phyloP scores from a whole-genome alignment of 1,284 basidiomycete species.

The Austroboletus rostrupii region DNA sequence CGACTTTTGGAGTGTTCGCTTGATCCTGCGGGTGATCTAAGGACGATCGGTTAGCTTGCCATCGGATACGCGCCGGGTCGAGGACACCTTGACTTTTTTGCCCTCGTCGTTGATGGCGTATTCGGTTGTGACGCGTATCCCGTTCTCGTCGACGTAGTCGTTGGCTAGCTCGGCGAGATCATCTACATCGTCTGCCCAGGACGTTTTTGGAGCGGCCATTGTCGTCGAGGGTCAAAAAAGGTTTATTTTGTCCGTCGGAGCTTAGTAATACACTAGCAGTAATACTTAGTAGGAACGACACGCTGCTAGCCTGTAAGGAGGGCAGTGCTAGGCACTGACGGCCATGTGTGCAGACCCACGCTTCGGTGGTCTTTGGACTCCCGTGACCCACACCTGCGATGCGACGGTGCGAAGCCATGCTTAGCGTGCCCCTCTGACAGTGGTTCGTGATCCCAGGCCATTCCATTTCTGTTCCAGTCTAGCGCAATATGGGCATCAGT shows the following conservation, averaged over 20 bases:
- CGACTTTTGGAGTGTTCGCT: slow-evolving; percentile 87
- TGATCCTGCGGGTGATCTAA: slow-evolving; percentile 84
- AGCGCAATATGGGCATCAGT: neutral
- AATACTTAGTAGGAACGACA: too few species aligned
- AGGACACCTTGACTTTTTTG: slow-evolving; percentile 85
- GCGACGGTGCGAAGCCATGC: neutral
- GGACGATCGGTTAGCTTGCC: slow-evolving; percentile 2
- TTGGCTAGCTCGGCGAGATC: slow-evolving; percentile 56
- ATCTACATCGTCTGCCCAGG: slow-evolving; percentile 82
- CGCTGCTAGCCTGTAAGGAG: too few species aligned
- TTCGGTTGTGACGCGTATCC: slow-evolving; percentile 83
- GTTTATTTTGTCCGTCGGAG: too few species aligned
- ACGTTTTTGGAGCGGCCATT: slow-evolving; percentile 51
- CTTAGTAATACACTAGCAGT: too few species aligned
- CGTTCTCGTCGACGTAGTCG: slow-evolving; percentile 84
- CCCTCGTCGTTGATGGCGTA: slow-evolving; percentile 88
- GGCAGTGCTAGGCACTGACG: too few species aligned
- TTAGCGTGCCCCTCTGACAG: neutral
- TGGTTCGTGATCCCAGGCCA: neutral
- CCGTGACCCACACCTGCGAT: neutral
- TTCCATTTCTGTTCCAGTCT: neutral
- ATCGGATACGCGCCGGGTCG: too few species aligned
- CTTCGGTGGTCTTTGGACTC: neutral
- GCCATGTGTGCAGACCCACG: too few species aligned
- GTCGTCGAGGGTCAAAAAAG: slow-evolving; percentile 8